phyloP scores from a whole-genome alignment of 768 basidiomycete genomes.

The Trametes gibbosa region DNA sequence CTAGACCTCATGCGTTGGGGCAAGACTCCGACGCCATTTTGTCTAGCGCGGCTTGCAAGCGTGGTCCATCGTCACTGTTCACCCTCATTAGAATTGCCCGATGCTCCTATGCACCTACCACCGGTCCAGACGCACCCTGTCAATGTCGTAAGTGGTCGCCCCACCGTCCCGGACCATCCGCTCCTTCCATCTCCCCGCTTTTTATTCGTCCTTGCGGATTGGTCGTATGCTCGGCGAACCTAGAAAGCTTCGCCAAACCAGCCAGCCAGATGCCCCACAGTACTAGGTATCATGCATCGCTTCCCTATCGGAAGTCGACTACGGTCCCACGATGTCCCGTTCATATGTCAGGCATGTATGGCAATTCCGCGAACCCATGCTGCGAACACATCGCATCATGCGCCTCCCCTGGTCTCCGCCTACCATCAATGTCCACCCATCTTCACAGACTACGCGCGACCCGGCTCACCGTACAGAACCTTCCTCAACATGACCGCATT shows the following conservation, averaged over 20 bases:
- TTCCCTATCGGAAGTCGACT: not conserved
- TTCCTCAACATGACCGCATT: constrained; percentile 1
- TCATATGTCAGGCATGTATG: not conserved
- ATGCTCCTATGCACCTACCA: not conserved
- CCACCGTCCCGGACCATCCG: constrained; percentile 11
- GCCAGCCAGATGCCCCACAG: not conserved
- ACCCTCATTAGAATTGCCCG: not conserved
- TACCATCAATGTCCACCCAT: constrained; percentile 8
- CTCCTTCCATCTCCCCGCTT: not conserved
- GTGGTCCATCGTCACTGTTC: no score
- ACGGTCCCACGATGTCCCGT: constrained; percentile 4
- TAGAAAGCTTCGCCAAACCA: constrained; percentile 1
- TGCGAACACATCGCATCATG: not conserved
- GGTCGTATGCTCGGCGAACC: constrained; percentile 1
- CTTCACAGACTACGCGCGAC: constrained; percentile 5
- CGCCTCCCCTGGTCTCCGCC: constrained; percentile 1
- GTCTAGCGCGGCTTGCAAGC: no score
- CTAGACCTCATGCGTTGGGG: not conserved
- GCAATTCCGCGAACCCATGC: constrained; percentile 4
- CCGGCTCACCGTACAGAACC: not conserved
- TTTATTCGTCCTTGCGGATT: not conserved
- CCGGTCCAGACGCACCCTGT: not conserved
- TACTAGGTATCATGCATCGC: no score
- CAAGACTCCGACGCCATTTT: not conserved
- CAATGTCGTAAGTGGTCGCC: constrained; percentile 11